Base-by-base conservation (phyloP, 495 filamentous ascomycete species). In the Lasiosphaeria miniovina region DNA sequence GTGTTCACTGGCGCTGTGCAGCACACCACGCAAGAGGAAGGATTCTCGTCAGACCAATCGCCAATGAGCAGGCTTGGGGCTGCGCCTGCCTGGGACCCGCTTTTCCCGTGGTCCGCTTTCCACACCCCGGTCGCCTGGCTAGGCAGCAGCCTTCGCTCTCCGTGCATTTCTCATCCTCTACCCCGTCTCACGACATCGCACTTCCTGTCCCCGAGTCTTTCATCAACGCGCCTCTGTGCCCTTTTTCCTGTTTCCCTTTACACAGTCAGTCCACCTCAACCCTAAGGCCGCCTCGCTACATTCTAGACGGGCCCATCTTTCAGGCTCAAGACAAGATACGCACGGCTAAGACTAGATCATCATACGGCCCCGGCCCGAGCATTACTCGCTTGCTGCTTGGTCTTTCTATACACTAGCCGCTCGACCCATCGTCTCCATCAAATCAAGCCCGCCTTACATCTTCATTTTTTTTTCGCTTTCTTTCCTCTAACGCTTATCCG, bases 81-180 rank as follows among this genome's bases (percentile, higher is more conserved):
- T 72, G 68, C 69, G 69, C 69, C 69, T 46, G 43, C 43, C 52
- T 63, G 49, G 34, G 49, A 55, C 59, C 69, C 69, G 57, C 65
- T 49, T 58, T 17, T 43, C 24, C 9, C 24, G 51, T 7, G 32
- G 15, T 11, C 31, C 62, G 62, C 57, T 60, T 60, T 43, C 34
- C 62, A 57, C 48, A 65, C 58, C 68, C 69, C 31, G 57, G 69
- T 63, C 55, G 49, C n/a, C 31, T 45, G 31, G 62, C 55, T 65
- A 72, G 69, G 69, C 69, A 72, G 69, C 69, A 72, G 61, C 65
- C 65, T 66, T 51, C 52, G 54, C 38, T 52, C 58, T 58, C 57
- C 61, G 52, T 59, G 65, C 69, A 72, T 72, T 70, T 72, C 69
- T 72, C 69, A 72, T 72, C 69, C 62, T 57, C 65, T 52, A 50